These are phyloP conservation scores for Scleromitrula shiraiana DNA, from an alignment of 2,329 filamentous ascomycete species.

Conservation along the genomic window DNA sequence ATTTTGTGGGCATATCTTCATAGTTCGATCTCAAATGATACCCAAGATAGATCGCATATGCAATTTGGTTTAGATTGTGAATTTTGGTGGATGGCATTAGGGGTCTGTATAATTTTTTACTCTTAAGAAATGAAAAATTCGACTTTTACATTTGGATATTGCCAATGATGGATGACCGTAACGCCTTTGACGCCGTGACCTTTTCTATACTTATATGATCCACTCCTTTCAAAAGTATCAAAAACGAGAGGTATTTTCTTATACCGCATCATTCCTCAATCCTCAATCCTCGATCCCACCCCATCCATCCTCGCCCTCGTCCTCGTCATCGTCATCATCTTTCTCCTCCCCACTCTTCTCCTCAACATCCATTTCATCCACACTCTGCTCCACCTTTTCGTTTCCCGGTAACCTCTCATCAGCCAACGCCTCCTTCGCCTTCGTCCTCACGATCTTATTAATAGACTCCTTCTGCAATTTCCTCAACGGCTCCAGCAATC, in stretches of 20 bases:
- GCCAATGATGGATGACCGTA: not conserved
- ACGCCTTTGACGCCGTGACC: not conserved
- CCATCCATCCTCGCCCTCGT: slow-evolving; percentile 33
- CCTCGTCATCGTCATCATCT: slow-evolving; percentile 34
- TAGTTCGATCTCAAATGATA: not conserved
- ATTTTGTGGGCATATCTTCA: not conserved
- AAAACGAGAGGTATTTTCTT: not conserved
- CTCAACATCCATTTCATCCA: slow-evolving; percentile 5
- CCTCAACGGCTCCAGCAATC: slow-evolving; percentile 37
- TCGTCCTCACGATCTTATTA: slow-evolving; percentile 63
- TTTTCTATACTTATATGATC: no score
- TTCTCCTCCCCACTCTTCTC: slow-evolving; percentile 20
- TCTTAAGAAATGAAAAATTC: not conserved
- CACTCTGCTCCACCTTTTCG: slow-evolving; percentile 27
- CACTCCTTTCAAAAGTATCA: not conserved
- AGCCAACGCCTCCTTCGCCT: slow-evolving; percentile 60
- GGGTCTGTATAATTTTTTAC: not conserved
- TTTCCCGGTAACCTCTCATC: slow-evolving; percentile 69
- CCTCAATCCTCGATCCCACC: slow-evolving; percentile 29
- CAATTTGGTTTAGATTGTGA: not conserved
- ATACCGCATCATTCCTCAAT: not conserved
- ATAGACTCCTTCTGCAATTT: slow-evolving; percentile 42
- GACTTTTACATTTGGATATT: not conserved
- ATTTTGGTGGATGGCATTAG: not conserved
- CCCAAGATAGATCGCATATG: not conserved